phyloP scores from a whole-genome alignment of 2,329 filamentous ascomycete genomes.

The Alternaria dauci region DNA sequence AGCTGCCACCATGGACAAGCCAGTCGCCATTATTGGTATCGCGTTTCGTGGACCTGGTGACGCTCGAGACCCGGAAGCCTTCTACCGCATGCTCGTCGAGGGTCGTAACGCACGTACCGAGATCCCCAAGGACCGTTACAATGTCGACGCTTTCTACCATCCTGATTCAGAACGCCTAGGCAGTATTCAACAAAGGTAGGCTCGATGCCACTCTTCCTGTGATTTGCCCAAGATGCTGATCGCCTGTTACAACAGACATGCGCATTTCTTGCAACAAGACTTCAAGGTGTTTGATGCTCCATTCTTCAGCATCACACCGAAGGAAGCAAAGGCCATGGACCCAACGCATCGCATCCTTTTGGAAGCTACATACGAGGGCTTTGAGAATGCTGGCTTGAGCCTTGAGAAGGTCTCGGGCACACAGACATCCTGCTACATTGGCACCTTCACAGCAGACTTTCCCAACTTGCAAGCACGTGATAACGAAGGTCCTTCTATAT shows the following conservation, averaged over 20 bases:
- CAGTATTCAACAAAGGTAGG: constrained; percentile 8
- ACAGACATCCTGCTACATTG: constrained; percentile 31
- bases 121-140: constrained; percentile 21
- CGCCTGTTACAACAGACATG: background rate
- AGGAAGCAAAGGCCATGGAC: constrained; percentile 36
- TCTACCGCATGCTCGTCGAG: constrained; percentile 25
- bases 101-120: constrained; percentile 19
- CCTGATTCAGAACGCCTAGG: constrained; percentile 24
- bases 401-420: constrained; percentile 24
- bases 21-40: constrained; percentile 43
- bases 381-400: constrained; percentile 29
- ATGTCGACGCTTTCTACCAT: constrained; percentile 28
- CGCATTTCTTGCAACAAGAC: constrained; percentile 31
- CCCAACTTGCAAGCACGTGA: constrained; percentile 27
- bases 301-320: constrained; percentile 33
- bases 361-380: constrained; percentile 34
- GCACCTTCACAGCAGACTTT: constrained; percentile 29
- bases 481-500: constrained; percentile 22
- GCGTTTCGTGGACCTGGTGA: constrained; percentile 31
- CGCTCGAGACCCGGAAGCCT: constrained; percentile 20
- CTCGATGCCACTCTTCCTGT: background rate
- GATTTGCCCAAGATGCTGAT: background rate
- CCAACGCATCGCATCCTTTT: constrained; percentile 36
- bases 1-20: constrained; percentile 21
- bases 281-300: constrained; percentile 30